Evolutionary conservation across 805 yeast genomes (phyloP).

Genomic region (Diddensiella transvaalensis): DNA sequence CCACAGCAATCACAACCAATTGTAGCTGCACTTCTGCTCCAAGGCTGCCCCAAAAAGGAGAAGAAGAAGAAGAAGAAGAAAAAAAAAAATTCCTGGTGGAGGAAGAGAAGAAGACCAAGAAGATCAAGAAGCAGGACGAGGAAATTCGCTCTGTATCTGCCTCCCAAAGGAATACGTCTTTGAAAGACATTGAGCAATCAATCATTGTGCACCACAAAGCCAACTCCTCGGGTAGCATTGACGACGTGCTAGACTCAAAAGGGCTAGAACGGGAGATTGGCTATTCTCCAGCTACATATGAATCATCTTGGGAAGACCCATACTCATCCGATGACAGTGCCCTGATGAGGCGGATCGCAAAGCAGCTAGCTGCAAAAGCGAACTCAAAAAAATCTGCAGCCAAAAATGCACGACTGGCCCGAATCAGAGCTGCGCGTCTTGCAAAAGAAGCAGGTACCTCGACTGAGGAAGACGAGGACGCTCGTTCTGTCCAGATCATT

Average conservation of each 20-base stretch:
- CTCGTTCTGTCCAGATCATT: background rate
- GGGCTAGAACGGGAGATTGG: background rate
- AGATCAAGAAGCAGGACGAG: background rate
- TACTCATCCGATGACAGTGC: background rate
- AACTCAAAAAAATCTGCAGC: background rate
- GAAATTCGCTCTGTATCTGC: too few species aligned
- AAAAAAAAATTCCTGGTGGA: background rate
- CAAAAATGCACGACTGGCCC: background rate
- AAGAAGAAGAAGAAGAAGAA: too few species aligned
- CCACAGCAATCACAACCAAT: background rate
- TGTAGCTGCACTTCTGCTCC: background rate
- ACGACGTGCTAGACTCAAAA: background rate
- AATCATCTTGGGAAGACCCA: slow-evolving; percentile 1
- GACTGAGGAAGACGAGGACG: background rate
- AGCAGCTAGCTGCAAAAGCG: background rate
- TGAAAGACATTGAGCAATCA: background rate
- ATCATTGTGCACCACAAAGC: background rate
- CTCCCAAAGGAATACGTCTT: background rate
- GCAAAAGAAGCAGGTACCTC: background rate
- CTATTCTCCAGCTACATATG: background rate
- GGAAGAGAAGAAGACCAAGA: background rate
- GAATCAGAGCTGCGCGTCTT: background rate
- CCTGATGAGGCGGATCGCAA: background rate
- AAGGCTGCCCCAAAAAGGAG: too few species aligned
- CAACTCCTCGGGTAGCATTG: background rate